Conservation (phyloP, 441 rosid genomes). For the Euphorbia neoarborescens region DNA sequence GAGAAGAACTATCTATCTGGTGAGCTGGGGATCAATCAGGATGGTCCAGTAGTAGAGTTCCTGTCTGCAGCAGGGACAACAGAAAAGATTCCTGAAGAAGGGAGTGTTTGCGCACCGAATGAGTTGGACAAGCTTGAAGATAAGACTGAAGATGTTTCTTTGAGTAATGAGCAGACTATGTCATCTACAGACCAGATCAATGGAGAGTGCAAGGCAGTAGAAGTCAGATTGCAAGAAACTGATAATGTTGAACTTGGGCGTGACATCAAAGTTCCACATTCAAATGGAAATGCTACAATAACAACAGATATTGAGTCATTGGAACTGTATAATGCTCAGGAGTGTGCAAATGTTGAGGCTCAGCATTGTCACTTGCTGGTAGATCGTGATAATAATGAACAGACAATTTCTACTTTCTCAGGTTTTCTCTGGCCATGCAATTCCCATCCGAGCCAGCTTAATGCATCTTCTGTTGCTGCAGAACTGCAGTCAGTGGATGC, state of each 20-base stretch:
- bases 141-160: slow-evolving; percentile 20
- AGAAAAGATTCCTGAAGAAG: slow-evolving; percentile 30
- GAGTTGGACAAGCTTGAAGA: slow-evolving; percentile 35
- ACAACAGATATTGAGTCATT: slow-evolving; percentile 27
- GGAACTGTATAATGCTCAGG: slow-evolving; percentile 31
- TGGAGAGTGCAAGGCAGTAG: slow-evolving; percentile 19
- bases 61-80: slow-evolving; percentile 21
- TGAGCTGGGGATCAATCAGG: slow-evolving; percentile 28
- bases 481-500: slow-evolving; percentile 22
- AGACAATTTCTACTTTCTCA: slow-evolving; percentile 16
- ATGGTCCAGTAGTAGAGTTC: slow-evolving; percentile 24
- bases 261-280: slow-evolving; percentile 20
- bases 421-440: slow-evolving; percentile 31
- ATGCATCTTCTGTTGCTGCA: slow-evolving; percentile 7
- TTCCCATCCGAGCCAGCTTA: slow-evolving; percentile 25
- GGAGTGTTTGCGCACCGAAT: slow-evolving; percentile 22
- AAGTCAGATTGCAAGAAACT: slow-evolving; percentile 21
- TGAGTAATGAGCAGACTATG: slow-evolving; percentile 18
- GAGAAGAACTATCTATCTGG: slow-evolving; percentile 29
- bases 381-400: slow-evolving; percentile 19
- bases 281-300: slow-evolving; percentile 19
- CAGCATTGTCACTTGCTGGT: slow-evolving; percentile 28
- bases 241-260: slow-evolving; percentile 24
- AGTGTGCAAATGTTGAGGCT: slow-evolving; percentile 31
- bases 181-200: slow-evolving; percentile 22